A percentile compares a stretch with the other conserved stretches of the same genome.
phyloP scores from a whole-genome alignment of 768 basidiomycete genomes.

The Ramaria rubella region DNA sequence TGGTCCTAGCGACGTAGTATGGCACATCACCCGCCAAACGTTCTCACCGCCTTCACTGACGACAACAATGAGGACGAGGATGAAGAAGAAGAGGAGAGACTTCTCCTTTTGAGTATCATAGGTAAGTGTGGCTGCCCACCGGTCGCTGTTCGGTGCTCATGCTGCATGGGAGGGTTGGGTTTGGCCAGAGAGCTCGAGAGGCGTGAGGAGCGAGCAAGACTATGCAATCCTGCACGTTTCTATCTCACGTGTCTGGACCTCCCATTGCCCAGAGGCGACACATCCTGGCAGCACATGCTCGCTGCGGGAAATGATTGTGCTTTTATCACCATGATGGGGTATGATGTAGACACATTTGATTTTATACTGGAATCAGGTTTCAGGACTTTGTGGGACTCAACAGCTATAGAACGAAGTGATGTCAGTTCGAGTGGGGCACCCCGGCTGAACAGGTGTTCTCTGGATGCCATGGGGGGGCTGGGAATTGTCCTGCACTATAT shows the following conservation, averaged over 20 bases:
- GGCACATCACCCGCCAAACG: no score
- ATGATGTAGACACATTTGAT: conserved; percentile 22
- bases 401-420: conserved; percentile 30
- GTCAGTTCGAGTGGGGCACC: conserved; percentile 17
- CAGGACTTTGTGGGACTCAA: conserved; percentile 15
- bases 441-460: conserved; percentile 23
- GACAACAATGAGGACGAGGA: neutral
- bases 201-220: neutral
- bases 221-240: neutral
- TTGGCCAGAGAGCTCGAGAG: neutral
- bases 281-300: conserved; percentile 33
- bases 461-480: conserved; percentile 34
- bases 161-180: neutral
- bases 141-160: neutral
- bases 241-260: conserved; percentile 13
- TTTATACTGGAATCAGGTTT: conserved; percentile 31
- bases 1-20: neutral
- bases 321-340: conserved; percentile 42
- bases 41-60: no score
- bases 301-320: conserved; percentile 28
- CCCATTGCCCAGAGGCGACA: conserved; percentile 25
- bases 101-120: neutral
- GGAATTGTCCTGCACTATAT: conserved; percentile 37
- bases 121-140: neutral
- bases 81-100: neutral